phyloP scores from a whole-genome alignment of 805 yeast genomes.

The Barnettozyma populi region DNA sequence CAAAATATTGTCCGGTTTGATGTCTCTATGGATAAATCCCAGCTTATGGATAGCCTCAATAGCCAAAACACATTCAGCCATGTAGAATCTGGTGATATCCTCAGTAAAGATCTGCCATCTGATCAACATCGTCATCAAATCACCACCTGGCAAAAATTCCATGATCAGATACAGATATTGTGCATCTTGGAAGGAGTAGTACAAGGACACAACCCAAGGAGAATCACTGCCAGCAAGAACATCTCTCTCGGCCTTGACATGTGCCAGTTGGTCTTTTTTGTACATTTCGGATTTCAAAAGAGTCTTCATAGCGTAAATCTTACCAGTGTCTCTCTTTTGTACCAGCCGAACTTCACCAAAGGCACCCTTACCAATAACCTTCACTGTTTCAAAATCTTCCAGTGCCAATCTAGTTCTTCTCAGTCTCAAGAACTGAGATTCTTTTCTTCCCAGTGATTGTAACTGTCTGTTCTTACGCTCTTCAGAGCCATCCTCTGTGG shows the following conservation, averaged over 20 bases:
- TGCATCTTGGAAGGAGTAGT: slow-evolving; percentile 92
- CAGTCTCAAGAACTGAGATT: slow-evolving; percentile 80
- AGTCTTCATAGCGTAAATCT: slow-evolving; percentile 91
- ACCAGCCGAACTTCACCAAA: slow-evolving; percentile 97
- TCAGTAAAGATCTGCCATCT: slow-evolving; percentile 92
- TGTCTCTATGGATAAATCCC: slow-evolving; percentile 96
- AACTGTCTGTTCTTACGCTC: slow-evolving; percentile 67
- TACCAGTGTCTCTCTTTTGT: slow-evolving; percentile 87
- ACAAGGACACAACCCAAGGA: slow-evolving; percentile 91
- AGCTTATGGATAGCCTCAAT: slow-evolving; percentile 90
- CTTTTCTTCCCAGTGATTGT: slow-evolving; percentile 81
- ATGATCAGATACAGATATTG: slow-evolving; percentile 90
- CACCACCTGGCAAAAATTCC: slow-evolving; percentile 99
- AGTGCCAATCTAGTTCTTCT: slow-evolving; percentile 87
- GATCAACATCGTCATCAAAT: slow-evolving; percentile 86
- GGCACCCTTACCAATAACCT: slow-evolving; percentile 99
- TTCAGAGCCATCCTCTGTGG: slow-evolving; percentile 60
- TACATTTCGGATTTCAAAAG: slow-evolving; percentile 79
- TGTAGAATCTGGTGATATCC: slow-evolving; percentile 92
- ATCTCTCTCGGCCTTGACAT: slow-evolving; percentile 94
- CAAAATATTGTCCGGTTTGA: slow-evolving; percentile 92
- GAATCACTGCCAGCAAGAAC: slow-evolving; percentile 90
- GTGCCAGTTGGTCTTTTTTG: slow-evolving; percentile 91
- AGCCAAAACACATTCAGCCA: slow-evolving; percentile 94
- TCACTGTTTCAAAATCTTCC: slow-evolving; percentile 91